Evolutionary conservation across 2,329 filamentous ascomycete genomes (phyloP), one percentile per base, ranked within the genome.

Genomic region (Hypoxylon sp.): DNA sequence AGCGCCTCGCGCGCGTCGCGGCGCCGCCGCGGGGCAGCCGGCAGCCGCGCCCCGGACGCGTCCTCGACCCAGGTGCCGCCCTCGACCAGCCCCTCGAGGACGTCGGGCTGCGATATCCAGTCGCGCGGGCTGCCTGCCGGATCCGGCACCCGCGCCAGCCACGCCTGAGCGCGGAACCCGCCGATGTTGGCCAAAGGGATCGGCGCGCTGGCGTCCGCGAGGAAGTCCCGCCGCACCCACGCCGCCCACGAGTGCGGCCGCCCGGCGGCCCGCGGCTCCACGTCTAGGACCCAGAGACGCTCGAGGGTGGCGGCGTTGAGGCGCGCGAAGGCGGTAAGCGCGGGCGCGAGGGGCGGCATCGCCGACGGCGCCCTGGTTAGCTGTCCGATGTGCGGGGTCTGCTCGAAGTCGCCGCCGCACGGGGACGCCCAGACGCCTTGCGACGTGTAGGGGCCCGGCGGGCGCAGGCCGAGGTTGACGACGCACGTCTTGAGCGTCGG

Each of bases 151-250:
- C 58, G 38, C 18, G 49, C 58, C 11, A 58, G 37, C 29, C 43
- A 41, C 23, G 45, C 26, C 21, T 29, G 23, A 9, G 11, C 8
- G 17, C 21, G 6, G 18, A 51, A 54, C 4, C 20, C 17, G 17
- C 29, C 48, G 20, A 61, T 33, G 7, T 47, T 38, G 17, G 27
- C 46, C 18, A 51, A 18, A 15, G 50, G 58, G 27, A 63, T 58
- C 5, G 50, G 51, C 56, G 42, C 53, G 33, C 61, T 63, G 10
- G 29, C 29, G 11, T 48, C 46, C 23, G 54, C 41, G 11, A 61
- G 15, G 35, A 63, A 58, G 43, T 61, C 61, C 27, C 61, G 61
- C 31, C 61, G 54, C 31, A 56, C 49, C 58, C 61, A 63, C 48
- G 41, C 54, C 33, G 55, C 46, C 26, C 48, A 48, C 18, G 42